Conservation (phyloP, 371 early-diverging fungal genomes). For the Rhizomucor miehei region DNA sequence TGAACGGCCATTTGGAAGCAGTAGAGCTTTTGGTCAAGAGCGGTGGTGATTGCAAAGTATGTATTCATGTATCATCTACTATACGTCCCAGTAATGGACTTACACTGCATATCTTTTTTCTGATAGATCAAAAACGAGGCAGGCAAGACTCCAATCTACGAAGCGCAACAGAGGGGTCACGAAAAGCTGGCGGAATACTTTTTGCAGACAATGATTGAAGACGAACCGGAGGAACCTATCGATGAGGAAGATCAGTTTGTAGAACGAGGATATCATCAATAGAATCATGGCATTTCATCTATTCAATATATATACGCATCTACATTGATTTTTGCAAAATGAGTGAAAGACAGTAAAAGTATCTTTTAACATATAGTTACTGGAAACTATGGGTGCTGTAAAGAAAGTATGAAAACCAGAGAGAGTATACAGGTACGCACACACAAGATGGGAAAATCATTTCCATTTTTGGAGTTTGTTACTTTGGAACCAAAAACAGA, state of each 20-base stretch:
- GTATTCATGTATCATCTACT: no score
- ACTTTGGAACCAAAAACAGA: constrained; percentile 4
- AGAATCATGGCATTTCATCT: not conserved
- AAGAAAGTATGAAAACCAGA: no score
- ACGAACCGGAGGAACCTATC: constrained; percentile 49
- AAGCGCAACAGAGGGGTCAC: constrained; percentile 64
- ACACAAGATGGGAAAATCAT: not conserved
- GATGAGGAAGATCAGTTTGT: constrained; percentile 48
- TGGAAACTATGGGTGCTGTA: no score
- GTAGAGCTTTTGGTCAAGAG: constrained; percentile 57
- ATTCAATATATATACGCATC: no score
- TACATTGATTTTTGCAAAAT: no score
- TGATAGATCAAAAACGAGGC: constrained; percentile 60
- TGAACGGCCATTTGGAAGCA: constrained; percentile 74
- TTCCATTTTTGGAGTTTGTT: constrained; percentile 11
- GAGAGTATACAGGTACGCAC: no score
- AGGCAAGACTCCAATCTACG: constrained; percentile 59
- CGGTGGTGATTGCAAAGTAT: constrained; percentile 68
- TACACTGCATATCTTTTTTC: not conserved
- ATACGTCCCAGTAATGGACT: no score
- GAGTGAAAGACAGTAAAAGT: no score
- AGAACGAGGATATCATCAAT: constrained; percentile 31
- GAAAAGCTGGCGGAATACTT: constrained; percentile 67
- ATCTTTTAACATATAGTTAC: no score
- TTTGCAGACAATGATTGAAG: constrained; percentile 54